Evolutionary conservation across 306 rosid genomes (phyloP).

Genomic region (Ormosia emarginata): DNA sequence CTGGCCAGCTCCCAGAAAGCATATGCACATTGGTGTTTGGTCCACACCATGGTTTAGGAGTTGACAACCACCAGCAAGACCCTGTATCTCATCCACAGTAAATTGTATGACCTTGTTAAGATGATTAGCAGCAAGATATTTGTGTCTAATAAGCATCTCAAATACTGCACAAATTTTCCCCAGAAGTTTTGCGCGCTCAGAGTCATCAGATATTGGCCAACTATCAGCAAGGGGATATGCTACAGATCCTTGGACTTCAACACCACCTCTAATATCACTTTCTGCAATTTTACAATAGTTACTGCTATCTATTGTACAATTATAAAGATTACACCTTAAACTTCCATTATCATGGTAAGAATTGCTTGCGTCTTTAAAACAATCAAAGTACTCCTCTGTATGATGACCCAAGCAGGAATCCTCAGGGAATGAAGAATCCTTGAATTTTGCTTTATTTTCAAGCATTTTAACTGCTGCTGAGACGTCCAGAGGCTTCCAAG

Average conservation of each 20-base stretch:
- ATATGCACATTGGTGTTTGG: slow-evolving; percentile 80
- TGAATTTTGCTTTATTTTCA: slow-evolving; percentile 41
- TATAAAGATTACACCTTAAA: slow-evolving; percentile 29
- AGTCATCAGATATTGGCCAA: slow-evolving; percentile 84
- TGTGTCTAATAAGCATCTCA: slow-evolving; percentile 73
- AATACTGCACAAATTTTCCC: slow-evolving; percentile 70
- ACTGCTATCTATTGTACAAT: slow-evolving; percentile 30
- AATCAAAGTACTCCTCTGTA: slow-evolving; percentile 41
- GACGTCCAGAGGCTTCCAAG: slow-evolving; percentile 87
- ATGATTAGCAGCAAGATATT: slow-evolving; percentile 81
- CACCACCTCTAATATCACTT: slow-evolving; percentile 38
- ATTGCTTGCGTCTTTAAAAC: slow-evolving; percentile 54
- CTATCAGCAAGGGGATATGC: slow-evolving; percentile 42
- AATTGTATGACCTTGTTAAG: slow-evolving; percentile 78
- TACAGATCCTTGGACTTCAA: slow-evolving; percentile 35
- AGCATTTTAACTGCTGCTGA: slow-evolving; percentile 73
- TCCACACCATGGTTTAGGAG: slow-evolving; percentile 71
- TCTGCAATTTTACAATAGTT: slow-evolving; percentile 35
- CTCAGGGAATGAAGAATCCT: slow-evolving; percentile 40
- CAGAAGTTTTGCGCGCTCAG: slow-evolving; percentile 75
- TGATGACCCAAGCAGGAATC: slow-evolving; percentile 40
- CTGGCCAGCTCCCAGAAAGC: slow-evolving; percentile 81
- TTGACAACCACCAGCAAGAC: slow-evolving; percentile 66
- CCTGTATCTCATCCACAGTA: slow-evolving; percentile 74
- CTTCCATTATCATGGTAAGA: slow-evolving; percentile 48